These are phyloP conservation scores for Ramichloridium luteum DNA, from an alignment of 2,329 filamentous ascomycete species.

Conservation along the genomic window DNA sequence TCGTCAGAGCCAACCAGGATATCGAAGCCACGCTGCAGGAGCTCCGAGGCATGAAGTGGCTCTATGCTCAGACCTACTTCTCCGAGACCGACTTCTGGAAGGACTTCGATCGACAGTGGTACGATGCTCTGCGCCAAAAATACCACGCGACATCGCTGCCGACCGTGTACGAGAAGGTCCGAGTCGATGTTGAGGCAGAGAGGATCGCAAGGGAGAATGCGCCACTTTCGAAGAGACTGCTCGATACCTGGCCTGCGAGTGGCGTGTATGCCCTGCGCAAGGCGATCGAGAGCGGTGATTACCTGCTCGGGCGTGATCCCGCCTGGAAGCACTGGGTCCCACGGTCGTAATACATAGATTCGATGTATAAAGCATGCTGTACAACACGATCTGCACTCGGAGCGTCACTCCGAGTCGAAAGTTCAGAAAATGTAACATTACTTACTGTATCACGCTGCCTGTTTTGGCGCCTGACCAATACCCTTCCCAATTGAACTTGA, in stretches of 20 bases:
- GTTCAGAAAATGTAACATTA: too few species aligned
- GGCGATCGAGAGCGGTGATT: conserved; percentile 15
- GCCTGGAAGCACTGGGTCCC: conserved; percentile 17
- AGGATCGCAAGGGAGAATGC: conserved; percentile 35
- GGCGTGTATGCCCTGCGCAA: conserved; percentile 13
- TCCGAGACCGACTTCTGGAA: conserved; percentile 56
- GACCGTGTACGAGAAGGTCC: conserved; percentile 57
- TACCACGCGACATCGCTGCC: conserved; percentile 50
- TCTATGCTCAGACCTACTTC: conserved; percentile 60
- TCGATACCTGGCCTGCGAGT: conserved; percentile 17
- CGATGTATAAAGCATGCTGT: too few species aligned
- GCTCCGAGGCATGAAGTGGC: conserved; percentile 54
- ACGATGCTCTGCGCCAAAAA: conserved; percentile 45
- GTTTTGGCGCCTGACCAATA: conserved; percentile 33
- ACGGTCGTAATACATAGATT: conserved; percentile 3
- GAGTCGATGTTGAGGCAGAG: conserved; percentile 30
- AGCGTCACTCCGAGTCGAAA: too few species aligned
- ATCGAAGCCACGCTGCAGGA: conserved; percentile 49
- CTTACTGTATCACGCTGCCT: conserved; percentile 3
- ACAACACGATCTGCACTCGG: too few species aligned
- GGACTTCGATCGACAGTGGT: conserved; percentile 48
- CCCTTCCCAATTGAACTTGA: conserved; percentile 52
- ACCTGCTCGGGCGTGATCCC: conserved; percentile 12
- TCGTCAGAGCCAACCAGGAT: conserved; percentile 44
- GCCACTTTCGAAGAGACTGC: conserved; percentile 32